Percentiles rank a stretch among this genome's conserved stretches.
Conservation (phyloP, 257 asterid genomes). For the Plantago major region DNA sequence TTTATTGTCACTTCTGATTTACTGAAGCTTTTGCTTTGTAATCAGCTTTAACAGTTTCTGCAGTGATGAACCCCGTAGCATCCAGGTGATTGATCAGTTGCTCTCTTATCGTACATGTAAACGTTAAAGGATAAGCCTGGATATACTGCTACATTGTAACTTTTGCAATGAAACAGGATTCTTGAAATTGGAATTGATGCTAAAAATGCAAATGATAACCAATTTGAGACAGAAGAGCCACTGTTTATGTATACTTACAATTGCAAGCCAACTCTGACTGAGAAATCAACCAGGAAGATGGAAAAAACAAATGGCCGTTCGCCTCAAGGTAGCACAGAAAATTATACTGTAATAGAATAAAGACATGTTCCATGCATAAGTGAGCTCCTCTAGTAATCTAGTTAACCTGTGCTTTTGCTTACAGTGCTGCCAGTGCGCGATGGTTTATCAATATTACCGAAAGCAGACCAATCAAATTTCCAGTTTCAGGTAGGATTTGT, state of each 20-base stretch:
- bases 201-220: constrained; percentile 8
- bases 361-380: not conserved
- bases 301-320: constrained; percentile 18
- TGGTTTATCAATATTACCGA: constrained; percentile 32
- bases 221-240: constrained; percentile 43
- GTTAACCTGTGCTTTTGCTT: constrained; percentile 2
- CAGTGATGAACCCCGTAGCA: constrained; percentile 5
- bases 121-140: not conserved
- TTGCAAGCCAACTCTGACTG: constrained; percentile 27
- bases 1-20: not conserved
- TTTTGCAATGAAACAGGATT: constrained; percentile 10
- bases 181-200: constrained; percentile 8
- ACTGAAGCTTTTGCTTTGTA: not conserved
- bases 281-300: constrained; percentile 13
- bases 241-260: constrained; percentile 35
- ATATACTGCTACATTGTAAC: not conserved
- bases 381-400: not conserved
- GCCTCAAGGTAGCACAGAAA: constrained; percentile 27
- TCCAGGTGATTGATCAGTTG: constrained; percentile 26
- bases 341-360: not conserved
- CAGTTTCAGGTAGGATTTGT: constrained; percentile 45
- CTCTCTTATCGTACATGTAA: not conserved
- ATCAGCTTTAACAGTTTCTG: constrained; percentile 32
- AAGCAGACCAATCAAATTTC: constrained; percentile 32
- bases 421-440: constrained; percentile 43